Evolutionary conservation across 2,329 filamentous ascomycete genomes (phyloP), one percentile per base, ranked within the genome.

Genomic region (Apiospora arundinis): DNA sequence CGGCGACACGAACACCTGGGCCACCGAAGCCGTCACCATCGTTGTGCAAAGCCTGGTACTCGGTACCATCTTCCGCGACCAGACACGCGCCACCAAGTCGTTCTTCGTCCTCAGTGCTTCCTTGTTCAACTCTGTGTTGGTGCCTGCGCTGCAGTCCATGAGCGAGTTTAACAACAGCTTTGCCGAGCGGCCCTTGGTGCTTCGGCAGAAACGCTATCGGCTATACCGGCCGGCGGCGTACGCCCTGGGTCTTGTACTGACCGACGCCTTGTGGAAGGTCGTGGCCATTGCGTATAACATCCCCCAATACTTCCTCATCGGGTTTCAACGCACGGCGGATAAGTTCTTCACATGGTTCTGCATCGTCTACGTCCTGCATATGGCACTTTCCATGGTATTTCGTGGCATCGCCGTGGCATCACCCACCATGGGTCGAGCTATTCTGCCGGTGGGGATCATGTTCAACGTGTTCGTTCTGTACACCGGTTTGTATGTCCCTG

Each of bases 51-150:
- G 37, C 37, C 37, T 40, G 37, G 37, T 40, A 40, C 37, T 40
- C 37, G 37, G 37, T 40, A 40, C 37, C 37, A 40, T 40, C 37
- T 40, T 40, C 9, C 37, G 37, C 37, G 37, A 40, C 37, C 37
- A 40, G 37, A 40, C 37, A 40, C 37, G 37, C 9, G 37, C 37
- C 4, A 40, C 37, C 8, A 67, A 73, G 66, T 66, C 68, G 14
- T 68, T 73, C n/a, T 75, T 69, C 63, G 72, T 73, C 46, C 77
- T 84, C 21, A 28, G 56, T n/a, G n/a, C 56, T 21, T 23, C 56
- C 25, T 74, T 88, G 4, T 88, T 88, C 80, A 82, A 87, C 71
- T 83, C 84, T 4, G 78, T 87, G 28, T 76, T 88, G 9, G 81
- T 87, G 71, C 86, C 86, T 72, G 84, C 84, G 9, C 78, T 88